Evolutionary conservation across 805 yeast genomes (phyloP).

Genomic region (Monosporozyma siamensis): DNA sequence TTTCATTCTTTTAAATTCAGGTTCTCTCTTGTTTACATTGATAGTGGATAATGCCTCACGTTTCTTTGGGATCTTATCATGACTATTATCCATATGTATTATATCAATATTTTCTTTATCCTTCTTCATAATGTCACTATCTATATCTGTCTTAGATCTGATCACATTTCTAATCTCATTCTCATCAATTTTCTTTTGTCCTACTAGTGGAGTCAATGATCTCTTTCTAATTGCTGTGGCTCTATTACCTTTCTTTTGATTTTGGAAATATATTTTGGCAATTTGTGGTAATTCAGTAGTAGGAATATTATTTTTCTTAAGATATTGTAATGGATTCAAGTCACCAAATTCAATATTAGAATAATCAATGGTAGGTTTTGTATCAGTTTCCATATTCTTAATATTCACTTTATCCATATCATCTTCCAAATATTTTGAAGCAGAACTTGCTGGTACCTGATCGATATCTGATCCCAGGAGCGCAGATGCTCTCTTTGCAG

Average conservation of each 20-base stretch:
- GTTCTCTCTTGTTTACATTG: conserved; percentile 16
- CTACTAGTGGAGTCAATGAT: conserved; percentile 5
- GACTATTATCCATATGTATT: not conserved
- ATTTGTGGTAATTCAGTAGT: conserved; percentile 31
- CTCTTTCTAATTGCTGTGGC: conserved; percentile 24
- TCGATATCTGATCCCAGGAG: not conserved
- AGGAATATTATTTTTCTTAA: conserved; percentile 31
- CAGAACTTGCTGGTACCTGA: not conserved
- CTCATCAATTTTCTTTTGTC: not conserved
- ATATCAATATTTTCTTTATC: not conserved
- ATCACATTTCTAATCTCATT: not conserved
- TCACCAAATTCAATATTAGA: conserved; percentile 29
- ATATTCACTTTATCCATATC: not conserved
- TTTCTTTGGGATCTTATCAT: conserved; percentile 4
- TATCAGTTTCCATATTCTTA: not conserved
- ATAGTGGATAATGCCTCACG: conserved; percentile 25
- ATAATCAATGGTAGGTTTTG: conserved; percentile 8
- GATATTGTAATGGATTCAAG: conserved; percentile 34
- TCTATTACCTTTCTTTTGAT: conserved; percentile 29
- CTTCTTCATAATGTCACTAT: too few species aligned
- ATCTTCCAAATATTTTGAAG: not conserved
- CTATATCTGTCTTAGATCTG: not conserved
- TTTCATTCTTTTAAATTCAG: conserved; percentile 7
- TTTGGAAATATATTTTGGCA: conserved; percentile 31
- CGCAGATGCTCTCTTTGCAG: conserved; percentile 25